phyloP scores from a whole-genome alignment of 2,329 filamentous ascomycete genomes.

The Pezizomycotina sp. region DNA sequence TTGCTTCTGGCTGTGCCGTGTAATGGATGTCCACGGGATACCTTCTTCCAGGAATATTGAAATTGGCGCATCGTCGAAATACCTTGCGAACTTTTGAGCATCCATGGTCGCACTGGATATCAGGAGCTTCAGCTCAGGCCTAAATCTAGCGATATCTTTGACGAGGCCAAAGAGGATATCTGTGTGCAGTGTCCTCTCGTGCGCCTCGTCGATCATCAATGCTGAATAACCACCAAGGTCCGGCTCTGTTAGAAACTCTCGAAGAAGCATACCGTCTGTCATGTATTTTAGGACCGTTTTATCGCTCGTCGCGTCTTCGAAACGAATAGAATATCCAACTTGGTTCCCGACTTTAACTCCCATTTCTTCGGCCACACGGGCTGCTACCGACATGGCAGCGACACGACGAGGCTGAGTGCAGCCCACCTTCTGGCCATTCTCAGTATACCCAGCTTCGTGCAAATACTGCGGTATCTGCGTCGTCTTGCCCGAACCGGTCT shows the following conservation, averaged over 20 bases:
- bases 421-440: constrained; percentile 66
- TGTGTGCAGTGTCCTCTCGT: constrained; percentile 80
- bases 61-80: constrained; percentile 89
- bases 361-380: constrained; percentile 87
- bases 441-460: constrained; percentile 78
- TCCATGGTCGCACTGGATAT: constrained; percentile 94
- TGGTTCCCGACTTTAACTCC: constrained; percentile 78
- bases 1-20: constrained; percentile 76
- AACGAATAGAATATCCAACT: constrained; percentile 87
- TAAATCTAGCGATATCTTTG: constrained; percentile 69
- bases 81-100: constrained; percentile 75
- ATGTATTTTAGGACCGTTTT: constrained; percentile 90
- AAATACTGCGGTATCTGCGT: constrained; percentile 91
- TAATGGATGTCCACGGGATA: constrained; percentile 89
- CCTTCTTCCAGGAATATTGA: constrained; percentile 78
- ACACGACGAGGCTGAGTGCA: constrained; percentile 92
- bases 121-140: constrained; percentile 73
- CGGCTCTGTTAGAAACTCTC: constrained; percentile 79
- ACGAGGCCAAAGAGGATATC: constrained; percentile 78
- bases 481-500: constrained; percentile 90
- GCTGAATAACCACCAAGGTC: constrained; percentile 67
- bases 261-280: constrained; percentile 88
- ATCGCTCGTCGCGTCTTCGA: constrained; percentile 79
- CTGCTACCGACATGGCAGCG: constrained; percentile 93
- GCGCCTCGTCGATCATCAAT: constrained; percentile 93